Evolutionary conservation across 2,329 filamentous ascomycete genomes (phyloP), one percentile per base, ranked within the genome.

Genomic region (Metarhizium brunneum): DNA sequence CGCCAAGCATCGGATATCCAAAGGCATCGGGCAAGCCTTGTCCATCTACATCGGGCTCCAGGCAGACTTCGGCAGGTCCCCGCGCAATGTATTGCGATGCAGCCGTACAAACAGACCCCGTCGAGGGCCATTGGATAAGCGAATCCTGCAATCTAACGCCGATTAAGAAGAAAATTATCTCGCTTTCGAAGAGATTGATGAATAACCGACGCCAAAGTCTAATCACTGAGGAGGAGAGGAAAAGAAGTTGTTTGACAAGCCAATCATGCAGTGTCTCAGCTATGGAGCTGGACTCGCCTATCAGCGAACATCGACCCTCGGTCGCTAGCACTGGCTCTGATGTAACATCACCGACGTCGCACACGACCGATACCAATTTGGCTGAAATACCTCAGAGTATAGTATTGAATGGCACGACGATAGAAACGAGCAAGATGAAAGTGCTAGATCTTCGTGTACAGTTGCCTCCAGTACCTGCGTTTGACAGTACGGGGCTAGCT

Each of bases 71-170:
- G 1, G 63, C 66, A 1, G 64, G 66, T 1, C 69, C 72, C 3
- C 69, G 70, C 11, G 65, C 72, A 6, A 69, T 71, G 16, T 84
- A 84, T 60, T 69, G 75, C 52, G 77, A 83, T 61, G 76, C 70
- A 10, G 66, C 70, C 5, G 73, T 80, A 2, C 81, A 84, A 61
- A 84, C 81, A 0, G 81, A 83, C 35, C 73, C 76, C 0, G 77
- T 79, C 1, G 71, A 76, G 36, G 78, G 76, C 14, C 76, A 77
- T 56, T 82, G 78, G 78, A 81, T 76, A 57, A 78, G 74, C 58
- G 68, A 70, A 35, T 60, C 65, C 2, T 62, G 56, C 5, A 66
- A 67, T 50, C 64, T 70, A 0, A 65, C 70, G 0, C 73, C 71
- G 43, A 70, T 72, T 1, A 78, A 70, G 59, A 77, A 76, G 52